Evolutionary conservation across 306 rosid species (phyloP), one percentile per base, ranked within the genome.

Genomic region (Rosa rugosa): DNA sequence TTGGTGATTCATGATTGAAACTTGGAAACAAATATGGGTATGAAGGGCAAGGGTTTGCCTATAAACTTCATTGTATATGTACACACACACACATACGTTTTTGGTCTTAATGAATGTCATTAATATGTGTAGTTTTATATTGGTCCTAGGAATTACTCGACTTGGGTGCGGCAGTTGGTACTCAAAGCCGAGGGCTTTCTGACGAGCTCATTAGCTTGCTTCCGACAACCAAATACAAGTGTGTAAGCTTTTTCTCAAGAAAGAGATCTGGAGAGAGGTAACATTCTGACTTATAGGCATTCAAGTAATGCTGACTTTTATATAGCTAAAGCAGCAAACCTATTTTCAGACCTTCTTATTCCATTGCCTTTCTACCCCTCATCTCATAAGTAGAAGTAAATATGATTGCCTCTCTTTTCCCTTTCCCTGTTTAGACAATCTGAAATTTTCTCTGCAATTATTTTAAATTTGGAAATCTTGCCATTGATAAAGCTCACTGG

Each of bases 141-240:
- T 88, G 66, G 75, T 77, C 66, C 41, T 84, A 94, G 98, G 97
- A 92, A 82, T 84, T 92, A 60, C 88, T 94, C 63, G 94, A 92
- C 84, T 83, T 92, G 77, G 97, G 97, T 50, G 98, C 92, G 81
- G 88, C 97, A 54, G 94, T 92, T 79, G 98, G 97, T 83, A 89
- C 92, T 69, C 85, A 94, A 86, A 90, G 89, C 82, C 88, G 94
- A 53, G 97, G 98, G 73, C 97, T 94, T 75, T 83, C 94, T 2
- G 85, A 86, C 70, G 97, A 94, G 70, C 97, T 89, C 40, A 94
- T 94, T 72, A 88, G 84, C 80, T 84, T 73, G 76, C 97, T 94
- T 87, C 98, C 97, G 11, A 90, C 88, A 56, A 84, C 96, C 0
- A 89, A 90, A 75, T 92, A 84, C 89, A 92, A 88, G 80, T 88